Evolutionary conservation across 345 rosid species (phyloP), one percentile per base, ranked within the genome.

Genomic region (Brassica juncea): DNA sequence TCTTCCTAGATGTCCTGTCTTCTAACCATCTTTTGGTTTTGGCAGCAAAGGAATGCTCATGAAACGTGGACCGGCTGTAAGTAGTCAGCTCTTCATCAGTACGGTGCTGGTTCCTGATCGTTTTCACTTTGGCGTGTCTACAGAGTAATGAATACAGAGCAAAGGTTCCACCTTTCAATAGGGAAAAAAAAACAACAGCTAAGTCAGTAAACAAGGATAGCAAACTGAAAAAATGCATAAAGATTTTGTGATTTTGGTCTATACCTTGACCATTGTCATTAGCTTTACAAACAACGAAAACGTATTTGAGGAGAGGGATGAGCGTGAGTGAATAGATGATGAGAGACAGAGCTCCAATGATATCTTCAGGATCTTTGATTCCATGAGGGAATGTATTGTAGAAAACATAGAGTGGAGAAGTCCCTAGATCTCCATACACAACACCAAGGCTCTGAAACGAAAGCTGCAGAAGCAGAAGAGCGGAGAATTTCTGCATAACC

Each of bases 21-120:
- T 95, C 99, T 83, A 95, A 75, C 99, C 99, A 95, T 52, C 87
- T 80, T 85, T 88, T 86, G 58, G 98, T 88, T 82, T 87, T 91
- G 16, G 97, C 98, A 59, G 99, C 97, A 74, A 91, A 93, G 14
- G 98, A 91, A 25, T 81, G 80, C 80, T 90, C 98, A 73, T 87
- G 90, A 84, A 95, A 90, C 19, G 88, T 87, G 54, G 92, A 85
- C 61, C 99, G 92, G 74, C 94, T 93, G 71, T 95, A 95, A 28
- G 99, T 93, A 52, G 99, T 95, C 8, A 95, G 89, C 84, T 91
- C 91, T 86, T 95, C 99, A 84, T 93, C 99, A 10, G 97, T 93
- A 49, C 90, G 89, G 72, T 95, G 97, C 65, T 95, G 97, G 84
- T 95, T 93, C 14, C 91, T 92, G 68, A 95, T 95, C 15, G 94